Base-by-base conservation (phyloP, 1,284 basidiomycete genomes). In the Pseudozyma hubeiensis region DNA sequence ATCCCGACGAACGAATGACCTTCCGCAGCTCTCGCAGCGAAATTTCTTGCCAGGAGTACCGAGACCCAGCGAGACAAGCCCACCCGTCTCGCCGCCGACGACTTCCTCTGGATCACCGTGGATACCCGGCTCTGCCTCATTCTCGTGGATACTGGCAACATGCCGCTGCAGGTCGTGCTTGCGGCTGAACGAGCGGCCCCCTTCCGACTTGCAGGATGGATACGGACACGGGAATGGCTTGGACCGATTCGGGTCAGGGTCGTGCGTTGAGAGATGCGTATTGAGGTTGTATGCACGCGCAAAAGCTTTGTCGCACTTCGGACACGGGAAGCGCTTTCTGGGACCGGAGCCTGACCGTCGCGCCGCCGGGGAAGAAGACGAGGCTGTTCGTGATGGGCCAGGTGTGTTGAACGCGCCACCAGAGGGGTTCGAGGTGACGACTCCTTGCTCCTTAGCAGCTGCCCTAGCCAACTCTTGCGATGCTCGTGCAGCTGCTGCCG, bases 281-380 rank as follows among this genome's bases (percentile, higher is more conserved):
- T 94, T 94, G 61, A 94, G 85, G 78, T 94, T 94, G 85, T 91
- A 94, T 0, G 92, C 92, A n/a, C 93, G 88, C 19, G 92, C 93
- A 78, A 94, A 94, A 0, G 91, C 93, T 90, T 79, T 77, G 29
- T 78, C 73, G 59, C 81, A 83, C 43, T 77, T 78, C 37, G 73
- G 70, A 53, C 81, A 83, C 41, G 75, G 76, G 57, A 81, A 82
- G 1, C 78, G 71, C 55, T 83, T 83, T 24, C 66, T 62, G 2
- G 72, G 65, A 9, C 51, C 53, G 11, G 59, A 53, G 14, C 53
- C 47, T 13, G 41, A 31, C 11, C 17, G 57, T 8, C 43, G 17
- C 1, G 49, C 46, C 50, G 53, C 37, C 10, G 56, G 43, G 17
- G 50, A 64, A 43, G 49, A 40, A n/a, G 56, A 54, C 7, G 46